phyloP scores from a whole-genome alignment of 2,329 filamentous ascomycete genomes.

The Nigrospora sphaerica region DNA sequence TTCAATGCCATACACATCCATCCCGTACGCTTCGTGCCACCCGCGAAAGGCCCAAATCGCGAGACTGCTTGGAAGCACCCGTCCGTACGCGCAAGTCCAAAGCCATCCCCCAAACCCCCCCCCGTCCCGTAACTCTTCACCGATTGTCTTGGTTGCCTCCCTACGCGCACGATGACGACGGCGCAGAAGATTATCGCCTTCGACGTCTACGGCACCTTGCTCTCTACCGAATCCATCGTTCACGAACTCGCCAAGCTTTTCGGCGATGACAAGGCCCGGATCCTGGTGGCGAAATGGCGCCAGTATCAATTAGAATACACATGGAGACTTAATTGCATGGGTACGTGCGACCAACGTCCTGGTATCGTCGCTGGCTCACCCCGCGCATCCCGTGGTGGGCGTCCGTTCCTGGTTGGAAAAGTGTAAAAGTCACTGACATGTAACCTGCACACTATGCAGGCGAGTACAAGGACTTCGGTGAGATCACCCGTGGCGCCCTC shows the following conservation, averaged over 20 bases:
- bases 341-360: conserved; percentile 29
- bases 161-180: conserved; percentile 4
- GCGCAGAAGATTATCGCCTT: conserved; percentile 52
- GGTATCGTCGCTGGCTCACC: conserved; percentile 3
- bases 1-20: too few species aligned
- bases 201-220: conserved; percentile 68
- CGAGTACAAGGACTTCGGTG: conserved; percentile 53
- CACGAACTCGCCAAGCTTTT: conserved; percentile 49
- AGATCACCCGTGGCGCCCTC: conserved; percentile 57
- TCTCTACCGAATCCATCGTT: conserved; percentile 64
- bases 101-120: too few species aligned
- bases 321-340: conserved; percentile 70
- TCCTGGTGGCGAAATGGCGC: conserved; percentile 56
- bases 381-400: too few species aligned
- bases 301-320: conserved; percentile 71
- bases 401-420: too few species aligned
- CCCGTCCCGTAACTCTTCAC: too few species aligned
- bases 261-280: conserved; percentile 47
- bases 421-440: too few species aligned
- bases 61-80: too few species aligned
- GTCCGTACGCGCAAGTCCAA: too few species aligned
- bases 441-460: conserved; percentile 29
- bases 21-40: too few species aligned
- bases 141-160: too few species aligned
- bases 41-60: too few species aligned